Evolutionary conservation across 352 stramenopile genomes (phyloP).

Genomic region (Globisporangium paroecandrum): DNA sequence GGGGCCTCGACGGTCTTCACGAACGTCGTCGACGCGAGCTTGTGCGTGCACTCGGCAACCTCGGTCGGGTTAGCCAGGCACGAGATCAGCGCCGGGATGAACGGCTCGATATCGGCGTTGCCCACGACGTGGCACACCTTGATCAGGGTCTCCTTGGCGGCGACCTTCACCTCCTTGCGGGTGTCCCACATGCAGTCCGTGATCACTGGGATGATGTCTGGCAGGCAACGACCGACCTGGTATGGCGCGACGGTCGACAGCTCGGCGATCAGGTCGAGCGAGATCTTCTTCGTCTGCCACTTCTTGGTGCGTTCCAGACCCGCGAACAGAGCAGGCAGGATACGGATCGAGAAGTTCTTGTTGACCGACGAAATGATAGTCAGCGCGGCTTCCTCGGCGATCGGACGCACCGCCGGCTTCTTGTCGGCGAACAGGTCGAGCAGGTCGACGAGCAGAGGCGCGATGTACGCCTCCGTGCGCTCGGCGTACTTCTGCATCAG

Average conservation of each 20-base stretch:
- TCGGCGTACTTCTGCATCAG: constrained; percentile 86
- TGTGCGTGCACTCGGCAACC: constrained; percentile 98
- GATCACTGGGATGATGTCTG: constrained; percentile 96
- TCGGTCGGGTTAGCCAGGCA: constrained; percentile 97
- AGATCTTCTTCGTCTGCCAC: constrained; percentile 97
- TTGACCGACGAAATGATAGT: constrained; percentile 81
- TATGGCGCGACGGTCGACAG: constrained; percentile 92
- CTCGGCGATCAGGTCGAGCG: constrained; percentile 92
- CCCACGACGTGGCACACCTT: constrained; percentile 95
- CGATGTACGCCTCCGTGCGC: constrained; percentile 73
- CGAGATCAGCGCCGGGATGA: constrained; percentile 96
- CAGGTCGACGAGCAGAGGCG: constrained; percentile 63
- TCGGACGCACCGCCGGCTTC: constrained; percentile 66
- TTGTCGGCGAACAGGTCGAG: constrained; percentile 84
- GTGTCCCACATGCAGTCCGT: constrained; percentile 99
- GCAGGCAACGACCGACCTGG: constrained; percentile 93
- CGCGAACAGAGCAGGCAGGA: constrained; percentile 91
- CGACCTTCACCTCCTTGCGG: constrained; percentile 97
- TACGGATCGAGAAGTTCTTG: constrained; percentile 83
- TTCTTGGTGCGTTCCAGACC: constrained; percentile 85
- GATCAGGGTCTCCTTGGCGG: constrained; percentile 93
- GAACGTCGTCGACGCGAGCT: constrained; percentile 98
- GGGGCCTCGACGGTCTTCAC: constrained; percentile 97
- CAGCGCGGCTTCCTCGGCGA: constrained; percentile 70
- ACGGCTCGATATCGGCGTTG: constrained; percentile 99